Base-by-base conservation (phyloP, 352 stramenopile genomes). In the Thalassiosira mediterranea region DNA sequence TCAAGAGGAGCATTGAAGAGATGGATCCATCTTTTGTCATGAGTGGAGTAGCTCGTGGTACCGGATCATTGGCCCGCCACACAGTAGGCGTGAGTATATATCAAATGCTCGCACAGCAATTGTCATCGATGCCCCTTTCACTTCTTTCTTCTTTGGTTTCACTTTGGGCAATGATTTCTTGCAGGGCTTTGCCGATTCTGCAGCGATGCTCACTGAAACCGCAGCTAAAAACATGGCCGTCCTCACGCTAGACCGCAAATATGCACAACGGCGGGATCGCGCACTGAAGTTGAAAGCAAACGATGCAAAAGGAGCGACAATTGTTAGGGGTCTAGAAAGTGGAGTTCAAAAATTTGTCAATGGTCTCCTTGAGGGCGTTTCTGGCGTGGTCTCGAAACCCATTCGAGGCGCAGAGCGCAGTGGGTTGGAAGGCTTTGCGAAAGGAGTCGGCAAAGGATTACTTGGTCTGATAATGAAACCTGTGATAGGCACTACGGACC, bases 381-480 rank as follows among this genome's bases (percentile, higher is more conserved):
- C 80, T n/a, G 90, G 90, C 42, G 88, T 94, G 15, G 86, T 95
- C 10, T 76, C 75, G 19, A 86, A 88, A 21, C 86, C 89, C 17
- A 91, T 95, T 11, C 71, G 81, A 60, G 90, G 89, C 13, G 90
- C 89, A 11, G 88, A 93, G 70, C 82, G 85, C 40, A 83, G 75
- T 40, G 92, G 92, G 11, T 61, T 95, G 11, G 83, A 94, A 66
- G 92, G 92, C 1, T 94, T 95, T 79, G 84, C 88, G 4, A 93
- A 91, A 56, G 92, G 92, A 7, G 62, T 95, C 21, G 87, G 88
- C 4, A 95, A 91, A 72, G 92, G 92, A 15, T 74, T 95, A 11
- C 66, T 95, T 13, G 91, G 92, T 26, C 63, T 96, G 25, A 71
- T 96, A 34, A 83, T 95, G 8, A 96, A 96, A 65, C 92, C 92